Evolutionary conservation across 2,329 filamentous ascomycete species (phyloP).

Genomic region (Fusarium tuaranense): DNA sequence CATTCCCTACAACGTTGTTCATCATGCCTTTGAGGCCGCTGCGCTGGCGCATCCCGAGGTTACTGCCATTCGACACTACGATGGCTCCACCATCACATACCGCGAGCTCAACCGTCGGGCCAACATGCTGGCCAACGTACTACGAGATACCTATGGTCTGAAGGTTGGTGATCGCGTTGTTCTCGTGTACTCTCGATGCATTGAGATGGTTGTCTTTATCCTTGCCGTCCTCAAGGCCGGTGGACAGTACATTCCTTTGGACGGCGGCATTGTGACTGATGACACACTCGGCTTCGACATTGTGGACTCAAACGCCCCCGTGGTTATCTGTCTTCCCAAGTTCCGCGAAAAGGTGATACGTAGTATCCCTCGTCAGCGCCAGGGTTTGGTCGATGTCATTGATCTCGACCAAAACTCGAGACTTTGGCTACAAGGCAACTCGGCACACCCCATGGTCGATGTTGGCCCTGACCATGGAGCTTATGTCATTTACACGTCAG

Average conservation of each 20-base stretch:
- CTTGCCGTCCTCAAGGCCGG: conserved; percentile 33
- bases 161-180: conserved; percentile 31
- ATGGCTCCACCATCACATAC: conserved; percentile 35
- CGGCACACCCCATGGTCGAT: conserved; percentile 19
- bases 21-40: conserved; percentile 35
- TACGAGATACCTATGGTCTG: conserved; percentile 17
- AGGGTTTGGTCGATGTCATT: conserved; percentile 18
- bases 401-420: conserved; percentile 20
- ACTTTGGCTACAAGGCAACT: conserved; percentile 20
- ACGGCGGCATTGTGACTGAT: conserved; percentile 32
- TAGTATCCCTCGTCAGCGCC: conserved; percentile 16
- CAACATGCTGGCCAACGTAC: conserved; percentile 30
- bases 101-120: conserved; percentile 31
- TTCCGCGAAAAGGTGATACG: conserved; percentile 31
- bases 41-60: conserved; percentile 32
- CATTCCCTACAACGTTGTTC: conserved; percentile 28
- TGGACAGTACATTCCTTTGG: conserved; percentile 32
- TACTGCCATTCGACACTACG: conserved; percentile 24
- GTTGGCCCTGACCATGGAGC: conserved; percentile 24
- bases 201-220: conserved; percentile 36
- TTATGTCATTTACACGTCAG: conserved; percentile 35
- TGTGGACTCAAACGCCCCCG: conserved; percentile 21
- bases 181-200: conserved; percentile 34
- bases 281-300: conserved; percentile 31
- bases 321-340: conserved; percentile 29